Evolutionary conservation across 1,284 basidiomycete species (phyloP).

Genomic region (Rhodotorula sp.): DNA sequence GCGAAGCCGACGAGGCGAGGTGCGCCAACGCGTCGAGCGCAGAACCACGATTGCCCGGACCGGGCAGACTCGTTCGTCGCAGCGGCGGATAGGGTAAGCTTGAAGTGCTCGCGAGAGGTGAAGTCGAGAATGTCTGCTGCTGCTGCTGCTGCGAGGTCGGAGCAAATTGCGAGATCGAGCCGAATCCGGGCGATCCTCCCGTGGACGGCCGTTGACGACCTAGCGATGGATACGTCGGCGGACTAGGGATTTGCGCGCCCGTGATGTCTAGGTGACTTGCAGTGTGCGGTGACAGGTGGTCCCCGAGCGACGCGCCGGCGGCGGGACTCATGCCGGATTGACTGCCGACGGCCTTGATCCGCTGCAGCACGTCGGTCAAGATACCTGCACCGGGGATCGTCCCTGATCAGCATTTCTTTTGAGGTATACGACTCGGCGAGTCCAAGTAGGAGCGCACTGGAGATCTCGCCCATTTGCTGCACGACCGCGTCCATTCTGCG

Average conservation of each 20-base stretch:
- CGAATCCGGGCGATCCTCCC: not conserved
- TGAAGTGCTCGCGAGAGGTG: not conserved
- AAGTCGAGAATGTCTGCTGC: conserved; percentile 2
- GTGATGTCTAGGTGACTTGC: not conserved
- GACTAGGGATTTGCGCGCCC: not conserved
- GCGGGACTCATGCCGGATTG: not conserved
- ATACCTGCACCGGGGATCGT: not conserved
- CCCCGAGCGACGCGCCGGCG: not conserved
- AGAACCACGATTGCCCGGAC: not conserved
- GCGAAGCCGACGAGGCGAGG: conserved; percentile 15
- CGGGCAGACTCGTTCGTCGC: not conserved
- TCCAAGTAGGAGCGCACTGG: not conserved
- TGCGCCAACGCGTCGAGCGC: conserved; percentile 26
- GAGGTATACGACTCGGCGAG: too few species aligned
- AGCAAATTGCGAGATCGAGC: not conserved
- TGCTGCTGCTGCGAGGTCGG: not conserved
- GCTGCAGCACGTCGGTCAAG: not conserved
- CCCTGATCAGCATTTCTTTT: too few species aligned
- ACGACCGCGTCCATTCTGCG: conserved; percentile 20
- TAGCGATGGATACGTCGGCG: not conserved
- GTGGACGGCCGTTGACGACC: not conserved
- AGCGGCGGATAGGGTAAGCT: not conserved
- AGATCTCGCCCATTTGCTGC: conserved; percentile 18
- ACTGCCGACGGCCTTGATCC: not conserved
- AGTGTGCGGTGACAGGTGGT: not conserved